These are phyloP conservation scores for Neolentinus lepideus DNA, from an alignment of 1,284 basidiomycete species.

Conservation along the genomic window DNA sequence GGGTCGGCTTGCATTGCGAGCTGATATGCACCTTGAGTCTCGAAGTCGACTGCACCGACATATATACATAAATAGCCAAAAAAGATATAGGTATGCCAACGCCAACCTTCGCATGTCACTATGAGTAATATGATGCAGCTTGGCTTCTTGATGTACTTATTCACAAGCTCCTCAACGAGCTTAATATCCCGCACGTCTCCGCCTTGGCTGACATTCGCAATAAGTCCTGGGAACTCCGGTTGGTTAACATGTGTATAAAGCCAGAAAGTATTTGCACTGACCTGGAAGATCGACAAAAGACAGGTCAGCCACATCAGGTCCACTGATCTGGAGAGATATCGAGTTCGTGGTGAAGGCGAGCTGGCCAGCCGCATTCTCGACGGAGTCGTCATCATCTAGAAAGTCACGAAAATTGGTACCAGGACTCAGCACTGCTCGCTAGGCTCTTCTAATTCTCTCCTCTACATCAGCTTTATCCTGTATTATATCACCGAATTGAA, in stretches of 20 bases:
- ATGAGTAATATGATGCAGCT: constrained; percentile 67
- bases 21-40: constrained; percentile 62
- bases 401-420: constrained; percentile 25
- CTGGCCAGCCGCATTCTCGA: constrained; percentile 19
- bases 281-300: constrained; percentile 71
- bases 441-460: constrained; percentile 60
- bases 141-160: constrained; percentile 50
- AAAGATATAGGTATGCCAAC: not conserved
- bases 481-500: constrained; percentile 48
- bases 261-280: constrained; percentile 17
- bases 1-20: constrained; percentile 53
- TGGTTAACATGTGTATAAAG: not conserved
- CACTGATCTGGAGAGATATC: constrained; percentile 61
- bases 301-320: constrained; percentile 60
- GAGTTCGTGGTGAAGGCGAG: constrained; percentile 56
- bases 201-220: constrained; percentile 46
- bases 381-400: constrained; percentile 23
- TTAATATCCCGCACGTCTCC: constrained; percentile 50
- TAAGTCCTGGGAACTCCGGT: constrained; percentile 42
- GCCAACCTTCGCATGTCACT: constrained; percentile 65
- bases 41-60: constrained; percentile 52
- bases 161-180: constrained; percentile 53
- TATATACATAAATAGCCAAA: not conserved
- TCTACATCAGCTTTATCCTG: constrained; percentile 48
- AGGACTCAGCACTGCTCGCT: constrained; percentile 67